A percentile compares a stretch with the other conserved stretches of the same genome.
Evolutionary conservation across 2,329 filamentous ascomycete species (phyloP).

Genomic region (Botrytis tulipae): DNA sequence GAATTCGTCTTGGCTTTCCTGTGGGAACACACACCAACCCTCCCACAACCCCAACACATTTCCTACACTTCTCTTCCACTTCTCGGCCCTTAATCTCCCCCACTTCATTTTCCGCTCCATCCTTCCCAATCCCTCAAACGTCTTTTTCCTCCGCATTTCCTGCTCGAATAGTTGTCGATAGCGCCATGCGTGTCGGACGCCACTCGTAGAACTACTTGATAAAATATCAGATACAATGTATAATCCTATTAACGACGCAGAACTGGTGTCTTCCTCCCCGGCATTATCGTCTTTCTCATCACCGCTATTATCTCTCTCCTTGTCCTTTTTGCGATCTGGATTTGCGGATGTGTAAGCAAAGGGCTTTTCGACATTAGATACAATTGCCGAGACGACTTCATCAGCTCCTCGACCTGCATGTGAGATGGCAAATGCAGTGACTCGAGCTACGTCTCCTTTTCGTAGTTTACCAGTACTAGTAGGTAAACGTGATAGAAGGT

Average conservation of each 20-base stretch:
- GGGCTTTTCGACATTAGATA: slow-evolving; percentile 77
- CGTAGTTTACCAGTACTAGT: slow-evolving; percentile 70
- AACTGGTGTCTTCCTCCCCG: slow-evolving; percentile 62
- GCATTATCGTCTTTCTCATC: slow-evolving; percentile 44
- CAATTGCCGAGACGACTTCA: slow-evolving; percentile 86
- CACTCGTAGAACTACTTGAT: slow-evolving; percentile 59
- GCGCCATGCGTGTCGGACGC: slow-evolving; percentile 66
- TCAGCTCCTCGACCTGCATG: slow-evolving; percentile 83
- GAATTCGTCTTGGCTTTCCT: slow-evolving; percentile 70
- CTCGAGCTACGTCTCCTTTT: slow-evolving; percentile 80
- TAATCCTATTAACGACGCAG: slow-evolving; percentile 74
- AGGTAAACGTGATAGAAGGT: slow-evolving; percentile 80
- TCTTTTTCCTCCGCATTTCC: slow-evolving; percentile 55
- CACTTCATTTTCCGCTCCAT: slow-evolving; percentile 62
- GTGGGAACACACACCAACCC: slow-evolving; percentile 70
- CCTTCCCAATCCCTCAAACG: slow-evolving; percentile 63
- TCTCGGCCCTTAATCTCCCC: slow-evolving; percentile 64
- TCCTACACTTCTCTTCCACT: slow-evolving; percentile 61
- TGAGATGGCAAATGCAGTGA: slow-evolving; percentile 85
- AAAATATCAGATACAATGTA: slow-evolving; percentile 74
- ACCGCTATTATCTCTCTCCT: slow-evolving; percentile 36
- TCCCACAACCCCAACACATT: slow-evolving; percentile 60
- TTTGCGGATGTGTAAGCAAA: slow-evolving; percentile 72
- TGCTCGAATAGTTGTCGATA: slow-evolving; percentile 65
- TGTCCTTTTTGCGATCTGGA: slow-evolving; percentile 48